Percentiles rank a stretch among this genome's conserved stretches.
phyloP scores from a whole-genome alignment of 2,329 filamentous ascomycete species.

The Didymella pinodella region DNA sequence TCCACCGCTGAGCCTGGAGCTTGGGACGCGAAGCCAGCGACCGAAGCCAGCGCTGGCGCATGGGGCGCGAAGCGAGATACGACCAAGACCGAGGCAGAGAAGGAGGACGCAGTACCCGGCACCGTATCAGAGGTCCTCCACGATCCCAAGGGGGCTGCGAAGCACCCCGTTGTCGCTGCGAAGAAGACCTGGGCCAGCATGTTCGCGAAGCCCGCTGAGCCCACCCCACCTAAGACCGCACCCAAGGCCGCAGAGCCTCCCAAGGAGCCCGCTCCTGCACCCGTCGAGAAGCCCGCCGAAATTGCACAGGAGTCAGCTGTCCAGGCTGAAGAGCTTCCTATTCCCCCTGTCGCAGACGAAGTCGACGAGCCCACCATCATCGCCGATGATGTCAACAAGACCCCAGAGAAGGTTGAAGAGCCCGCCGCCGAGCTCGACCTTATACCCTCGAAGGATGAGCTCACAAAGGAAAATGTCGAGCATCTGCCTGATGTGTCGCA shows the following conservation, averaged over 20 bases:
- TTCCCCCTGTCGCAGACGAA: slow-evolving; percentile 49
- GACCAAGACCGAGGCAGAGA: slow-evolving; percentile 23
- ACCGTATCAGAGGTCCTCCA: slow-evolving; percentile 23
- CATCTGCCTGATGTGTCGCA: slow-evolving; percentile 83
- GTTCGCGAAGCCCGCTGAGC: slow-evolving; percentile 60
- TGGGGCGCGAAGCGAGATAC: slow-evolving; percentile 24
- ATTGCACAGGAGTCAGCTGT: slow-evolving; percentile 49
- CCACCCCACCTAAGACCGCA: slow-evolving; percentile 47
- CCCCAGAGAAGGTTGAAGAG: slow-evolving; percentile 53
- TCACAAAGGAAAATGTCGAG: slow-evolving; percentile 92
- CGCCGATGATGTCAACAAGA: slow-evolving; percentile 40
- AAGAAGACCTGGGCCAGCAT: slow-evolving; percentile 65
- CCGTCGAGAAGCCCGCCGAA: slow-evolving; percentile 51
- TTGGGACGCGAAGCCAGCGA: slow-evolving; percentile 21
- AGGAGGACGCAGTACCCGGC: slow-evolving; percentile 27
- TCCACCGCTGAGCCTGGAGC: slow-evolving; percentile 40
- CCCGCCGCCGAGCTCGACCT: slow-evolving; percentile 61
- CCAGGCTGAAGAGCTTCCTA: slow-evolving; percentile 52
- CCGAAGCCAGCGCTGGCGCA: slow-evolving; percentile 14
- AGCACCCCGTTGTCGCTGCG: slow-evolving; percentile 31
- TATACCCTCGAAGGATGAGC: slow-evolving; percentile 77
- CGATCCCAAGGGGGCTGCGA: slow-evolving; percentile 17
- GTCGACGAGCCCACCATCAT: slow-evolving; percentile 42
- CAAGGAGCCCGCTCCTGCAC: slow-evolving; percentile 45
- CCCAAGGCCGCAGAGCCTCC: slow-evolving; percentile 48